Conservation (phyloP, 192 early-diverging fungal species). For the Linnemannia elongata region DNA sequence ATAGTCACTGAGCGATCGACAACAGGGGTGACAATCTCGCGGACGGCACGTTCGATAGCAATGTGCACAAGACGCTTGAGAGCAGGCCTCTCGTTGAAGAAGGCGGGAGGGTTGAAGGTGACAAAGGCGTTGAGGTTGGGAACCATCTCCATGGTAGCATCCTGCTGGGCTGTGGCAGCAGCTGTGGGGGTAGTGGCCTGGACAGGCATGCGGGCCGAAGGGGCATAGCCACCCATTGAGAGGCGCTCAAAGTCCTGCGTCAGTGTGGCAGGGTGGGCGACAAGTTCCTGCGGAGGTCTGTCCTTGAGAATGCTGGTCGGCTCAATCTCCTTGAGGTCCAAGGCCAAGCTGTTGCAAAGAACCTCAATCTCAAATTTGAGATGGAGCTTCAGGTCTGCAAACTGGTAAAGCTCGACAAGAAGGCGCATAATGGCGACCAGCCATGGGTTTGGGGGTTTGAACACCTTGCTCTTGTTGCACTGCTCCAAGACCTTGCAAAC, state of each 20-base stretch:
- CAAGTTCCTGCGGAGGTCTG: conserved; percentile 63
- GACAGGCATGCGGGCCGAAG: conserved; percentile 40
- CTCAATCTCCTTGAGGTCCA: conserved; percentile 87
- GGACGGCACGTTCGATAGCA: conserved; percentile 90
- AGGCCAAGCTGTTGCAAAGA: conserved; percentile 89
- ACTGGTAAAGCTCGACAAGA: conserved; percentile 93
- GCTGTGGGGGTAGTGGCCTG: conserved; percentile 20
- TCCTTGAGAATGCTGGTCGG: conserved; percentile 77
- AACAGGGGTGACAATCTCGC: conserved; percentile 90
- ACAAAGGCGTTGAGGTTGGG: conserved; percentile 78
- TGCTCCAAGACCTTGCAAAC: conserved; percentile 98
- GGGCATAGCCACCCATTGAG: conserved; percentile 49
- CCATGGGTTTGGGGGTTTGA: conserved; percentile 98
- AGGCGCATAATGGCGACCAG: conserved; percentile 94
- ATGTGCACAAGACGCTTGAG: conserved; percentile 90
- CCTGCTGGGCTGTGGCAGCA: conserved; percentile 22
- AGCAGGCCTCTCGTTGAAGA: conserved; percentile 88
- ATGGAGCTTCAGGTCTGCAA: conserved; percentile 93
- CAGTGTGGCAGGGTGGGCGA: conserved; percentile 33
- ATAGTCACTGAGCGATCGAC: conserved; percentile 95
- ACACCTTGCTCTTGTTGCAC: conserved; percentile 85
- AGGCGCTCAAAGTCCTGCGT: conserved; percentile 58
- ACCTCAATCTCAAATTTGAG: conserved; percentile 99
- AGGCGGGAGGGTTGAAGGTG: conserved; percentile 85
- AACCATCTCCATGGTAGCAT: conserved; percentile 34